Percentiles rank a stretch among this genome's conserved stretches.
Evolutionary conservation across 148 eudicot species (phyloP).

Genomic region (Mesembryanthemum crystallinum): DNA sequence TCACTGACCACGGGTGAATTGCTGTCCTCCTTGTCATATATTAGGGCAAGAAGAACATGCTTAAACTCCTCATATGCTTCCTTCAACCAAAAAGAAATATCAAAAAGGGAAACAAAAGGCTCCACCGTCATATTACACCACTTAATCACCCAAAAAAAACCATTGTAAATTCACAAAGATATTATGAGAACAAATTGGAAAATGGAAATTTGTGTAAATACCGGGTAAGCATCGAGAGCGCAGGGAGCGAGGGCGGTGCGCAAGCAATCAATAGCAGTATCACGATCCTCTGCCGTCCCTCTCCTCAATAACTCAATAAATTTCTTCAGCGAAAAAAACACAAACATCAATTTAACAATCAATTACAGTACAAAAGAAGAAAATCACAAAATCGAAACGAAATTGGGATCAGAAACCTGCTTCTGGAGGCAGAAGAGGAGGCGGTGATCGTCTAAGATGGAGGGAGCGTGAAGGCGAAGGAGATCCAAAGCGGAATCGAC

Average conservation of each 20-base stretch:
- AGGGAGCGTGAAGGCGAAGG: slow-evolving; percentile 54
- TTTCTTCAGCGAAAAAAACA: slow-evolving; percentile 46
- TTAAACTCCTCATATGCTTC: slow-evolving; percentile 99
- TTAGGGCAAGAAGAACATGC: slow-evolving; percentile 77
- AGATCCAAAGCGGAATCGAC: slow-evolving; percentile 65
- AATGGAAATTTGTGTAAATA: slow-evolving; percentile 20
- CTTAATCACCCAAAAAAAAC: neutral
- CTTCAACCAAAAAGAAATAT: slow-evolving; percentile 44
- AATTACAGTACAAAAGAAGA: neutral
- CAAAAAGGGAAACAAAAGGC: neutral
- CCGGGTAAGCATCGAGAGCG: slow-evolving; percentile 94
- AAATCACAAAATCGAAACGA: neutral
- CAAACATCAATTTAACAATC: neutral
- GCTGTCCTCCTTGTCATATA: slow-evolving; percentile 76
- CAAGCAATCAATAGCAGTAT: slow-evolving; percentile 66
- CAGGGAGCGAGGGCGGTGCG: slow-evolving; percentile 84
- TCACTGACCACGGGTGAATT: slow-evolving; percentile 77
- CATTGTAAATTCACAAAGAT: neutral
- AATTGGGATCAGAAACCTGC: slow-evolving; percentile 42
- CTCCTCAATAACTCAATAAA: slow-evolving; percentile 88
- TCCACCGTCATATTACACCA: no score
- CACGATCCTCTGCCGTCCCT: slow-evolving; percentile 69
- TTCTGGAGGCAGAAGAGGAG: slow-evolving; percentile 84
- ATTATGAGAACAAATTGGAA: neutral
- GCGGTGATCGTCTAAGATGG: slow-evolving; percentile 64